Evolutionary conservation across 2,329 filamentous ascomycete genomes (phyloP).

Genomic region (Amylocarpus encephaloides): DNA sequence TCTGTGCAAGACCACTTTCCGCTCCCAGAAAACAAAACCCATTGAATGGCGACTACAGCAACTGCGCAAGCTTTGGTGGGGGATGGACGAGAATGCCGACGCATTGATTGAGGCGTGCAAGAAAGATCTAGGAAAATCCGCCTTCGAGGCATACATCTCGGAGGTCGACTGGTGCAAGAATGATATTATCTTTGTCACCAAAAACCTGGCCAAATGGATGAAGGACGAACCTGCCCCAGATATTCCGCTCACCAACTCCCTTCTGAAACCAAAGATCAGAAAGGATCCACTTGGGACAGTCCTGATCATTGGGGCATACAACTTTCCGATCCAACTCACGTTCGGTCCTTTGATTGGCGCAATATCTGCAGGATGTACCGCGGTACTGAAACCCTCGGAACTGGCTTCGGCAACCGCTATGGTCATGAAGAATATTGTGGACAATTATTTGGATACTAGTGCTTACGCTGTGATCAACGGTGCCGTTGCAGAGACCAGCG

Average conservation of each 20-base stretch:
- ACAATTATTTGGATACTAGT: slow-evolving; percentile 67
- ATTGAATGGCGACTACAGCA: slow-evolving; percentile 77
- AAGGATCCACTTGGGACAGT: slow-evolving; percentile 84
- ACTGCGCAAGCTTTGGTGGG: slow-evolving; percentile 94
- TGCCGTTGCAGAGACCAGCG: slow-evolving; percentile 70
- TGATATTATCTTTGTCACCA: slow-evolving; percentile 72
- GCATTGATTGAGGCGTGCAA: slow-evolving; percentile 69
- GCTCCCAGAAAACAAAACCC: slow-evolving; percentile 73
- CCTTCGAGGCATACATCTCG: slow-evolving; percentile 64
- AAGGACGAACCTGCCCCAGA: slow-evolving; percentile 73
- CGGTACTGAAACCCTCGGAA: slow-evolving; percentile 87
- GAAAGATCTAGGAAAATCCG: slow-evolving; percentile 71
- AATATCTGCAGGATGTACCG: slow-evolving; percentile 87
- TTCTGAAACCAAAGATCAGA: slow-evolving; percentile 67
- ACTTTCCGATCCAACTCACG: slow-evolving; percentile 82
- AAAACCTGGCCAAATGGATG: slow-evolving; percentile 74
- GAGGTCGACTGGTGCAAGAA: slow-evolving; percentile 76
- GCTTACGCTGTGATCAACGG: slow-evolving; percentile 79
- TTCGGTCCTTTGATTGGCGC: slow-evolving; percentile 78
- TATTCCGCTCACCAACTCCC: slow-evolving; percentile 60
- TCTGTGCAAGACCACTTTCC: slow-evolving; percentile 62
- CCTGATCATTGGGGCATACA: slow-evolving; percentile 87
- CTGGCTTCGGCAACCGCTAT: slow-evolving; percentile 68
- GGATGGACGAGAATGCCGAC: slow-evolving; percentile 68
- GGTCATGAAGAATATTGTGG: slow-evolving; percentile 72